Evolutionary conservation across 2,329 filamentous ascomycete species (phyloP), one percentile per base, ranked within the genome.

Genomic region (Fusarium algeriense): DNA sequence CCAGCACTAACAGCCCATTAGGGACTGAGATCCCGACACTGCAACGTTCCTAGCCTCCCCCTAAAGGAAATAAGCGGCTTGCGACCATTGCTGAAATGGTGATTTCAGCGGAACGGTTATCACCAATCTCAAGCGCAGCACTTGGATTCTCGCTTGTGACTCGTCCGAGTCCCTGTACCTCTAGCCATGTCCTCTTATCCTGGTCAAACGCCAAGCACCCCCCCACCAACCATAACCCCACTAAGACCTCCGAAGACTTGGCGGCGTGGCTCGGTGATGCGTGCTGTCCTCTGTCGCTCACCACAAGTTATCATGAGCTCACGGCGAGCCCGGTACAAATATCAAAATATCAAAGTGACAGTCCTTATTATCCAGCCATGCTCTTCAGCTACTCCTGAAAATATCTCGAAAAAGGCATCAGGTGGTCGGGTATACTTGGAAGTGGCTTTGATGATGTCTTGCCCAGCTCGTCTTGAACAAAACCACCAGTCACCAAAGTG

Each of bases 61-160:
- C 46, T 59, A 56, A 23, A 59, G 62, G 61, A 73, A 67, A 71
- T 71, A 73, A 73, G 70, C 67, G 70, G 62, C 70, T 67, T 71
- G 71, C 52, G 62, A 55, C 71, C 53, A 66, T 53, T 19, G 64
- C 43, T 71, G 62, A 57, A 71, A 69, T 64, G 58, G 62, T 35
- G 49, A 68, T 64, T 67, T 59, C 45, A 60, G 68, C 64, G 58
- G 68, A 65, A 76, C 65, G 63, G 64, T 64, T 73, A 76, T 73
- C 75, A 75, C 73, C 75, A 76, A 76, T 76, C 75, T 76, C 59
- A 55, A 73, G 54, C 61, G 71, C 75, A 76, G 73, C 73, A 71
- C 66, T 67, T 40, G 58, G 59, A 72, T 76, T 63, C 69, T 73
- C 45, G 59, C 64, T 54, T 76, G 64, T 57, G 69, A 76, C 73